Base-by-base conservation (phyloP, 1,284 basidiomycete genomes). In the Pholiota adiposa region DNA sequence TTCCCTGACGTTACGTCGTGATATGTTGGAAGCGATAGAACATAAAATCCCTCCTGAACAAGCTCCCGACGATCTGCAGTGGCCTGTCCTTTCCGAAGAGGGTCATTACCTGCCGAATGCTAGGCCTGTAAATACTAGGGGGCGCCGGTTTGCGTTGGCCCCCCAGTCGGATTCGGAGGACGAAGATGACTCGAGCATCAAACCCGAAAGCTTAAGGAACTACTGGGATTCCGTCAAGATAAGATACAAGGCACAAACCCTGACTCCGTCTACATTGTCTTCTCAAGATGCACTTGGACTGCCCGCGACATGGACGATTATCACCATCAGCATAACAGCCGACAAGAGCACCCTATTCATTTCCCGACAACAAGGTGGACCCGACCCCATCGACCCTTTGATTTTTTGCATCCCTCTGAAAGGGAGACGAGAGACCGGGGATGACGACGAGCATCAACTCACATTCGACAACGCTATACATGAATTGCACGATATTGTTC, bases 341-440 rank as follows among this genome's bases (percentile, higher is more conserved):
- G 94, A 97, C 69, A 87, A 87, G 63, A 89, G 85, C 65, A 92
- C 91, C 3, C 82, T 99, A 70, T 89, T 98, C 63, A 75, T 98
- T 46, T 89, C 93, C 1, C 88, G 96, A 12, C 90, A 96, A 65
- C 83, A 89, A 38, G 80, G 85, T 2, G 79, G 81, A 3, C 74
- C 77, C 6, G 77, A 83, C 2, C 54, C 67, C 14, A 64, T 61
- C 31, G 65, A 72, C 16, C 92, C 94, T 0, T 76, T 97, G 27
- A 81, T 97, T 11, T 95, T 98, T 74, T 93, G 91, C 64, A 79
- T 99, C 4, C 97, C 97, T 0, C 79, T 99, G 27, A 90, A 93
- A 64, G 91, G 91, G 21, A 82, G 93, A 46, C 80, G 94, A 52
- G 94, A 96, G 48, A 67, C 64, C n/a, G 80, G 79, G 1, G 90